Percentiles rank a stretch among this genome's conserved stretches.
These are phyloP conservation scores for Anacardium occidentale DNA, from an alignment of 345 rosid genomes.

Conservation along the genomic window DNA sequence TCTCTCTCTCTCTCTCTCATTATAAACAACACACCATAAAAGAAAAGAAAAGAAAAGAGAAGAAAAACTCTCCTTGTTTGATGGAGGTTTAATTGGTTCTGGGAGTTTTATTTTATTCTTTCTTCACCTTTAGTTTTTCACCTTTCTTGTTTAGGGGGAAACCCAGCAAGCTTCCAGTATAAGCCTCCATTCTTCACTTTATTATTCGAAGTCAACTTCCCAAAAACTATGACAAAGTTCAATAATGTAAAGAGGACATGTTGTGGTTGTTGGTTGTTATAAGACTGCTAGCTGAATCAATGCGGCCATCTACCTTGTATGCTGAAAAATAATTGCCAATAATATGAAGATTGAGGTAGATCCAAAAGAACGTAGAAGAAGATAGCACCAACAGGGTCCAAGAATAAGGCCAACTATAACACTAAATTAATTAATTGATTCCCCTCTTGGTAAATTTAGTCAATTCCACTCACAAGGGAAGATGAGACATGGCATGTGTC, in stretches of 20 bases:
- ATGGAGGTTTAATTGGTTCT: neutral
- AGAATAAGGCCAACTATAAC: neutral
- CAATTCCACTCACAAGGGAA: constrained; percentile 12
- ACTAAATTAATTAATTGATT: neutral
- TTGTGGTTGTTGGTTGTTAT: constrained; percentile 17
- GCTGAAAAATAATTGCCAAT: constrained; percentile 22
- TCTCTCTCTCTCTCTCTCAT: no score
- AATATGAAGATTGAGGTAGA: constrained; percentile 15
- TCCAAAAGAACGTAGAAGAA: constrained; percentile 19
- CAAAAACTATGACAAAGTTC: neutral
- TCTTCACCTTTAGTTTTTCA: neutral
- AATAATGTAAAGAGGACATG: neutral
- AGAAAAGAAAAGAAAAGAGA: no score
- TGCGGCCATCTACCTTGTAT: neutral
- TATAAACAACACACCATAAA: no score
- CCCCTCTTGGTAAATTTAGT: neutral
- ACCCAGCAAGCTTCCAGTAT: neutral
- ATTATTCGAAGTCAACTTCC: constrained; percentile 7
- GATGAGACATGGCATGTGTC: constrained; percentile 34
- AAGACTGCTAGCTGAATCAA: constrained; percentile 4
- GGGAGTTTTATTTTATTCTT: no score
- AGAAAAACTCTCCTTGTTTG: neutral
- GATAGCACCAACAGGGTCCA: constrained; percentile 13
- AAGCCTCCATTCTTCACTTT: neutral
- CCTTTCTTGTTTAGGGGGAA: neutral